Evolutionary conservation across 2,329 filamentous ascomycete species (phyloP).

Genomic region (Calonectria pteridis): DNA sequence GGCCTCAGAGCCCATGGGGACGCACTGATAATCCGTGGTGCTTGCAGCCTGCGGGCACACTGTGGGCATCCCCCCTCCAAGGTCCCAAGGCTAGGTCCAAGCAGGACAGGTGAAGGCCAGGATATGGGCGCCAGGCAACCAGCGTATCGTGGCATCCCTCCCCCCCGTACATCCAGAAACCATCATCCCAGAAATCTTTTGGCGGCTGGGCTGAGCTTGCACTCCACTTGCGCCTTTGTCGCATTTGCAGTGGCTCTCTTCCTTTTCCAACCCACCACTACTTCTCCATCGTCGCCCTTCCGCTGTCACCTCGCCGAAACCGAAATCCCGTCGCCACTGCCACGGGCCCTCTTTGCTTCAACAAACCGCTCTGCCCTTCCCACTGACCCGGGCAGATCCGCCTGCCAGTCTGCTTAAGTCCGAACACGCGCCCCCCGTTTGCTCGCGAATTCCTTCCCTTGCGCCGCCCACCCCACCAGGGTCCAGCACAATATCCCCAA

Average conservation of each 20-base stretch:
- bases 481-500: background rate
- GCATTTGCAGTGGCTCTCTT: slow-evolving; percentile 13
- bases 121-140: slow-evolving; percentile 39
- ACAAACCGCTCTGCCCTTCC: background rate
- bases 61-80: background rate
- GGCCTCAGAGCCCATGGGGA: slow-evolving; percentile 1
- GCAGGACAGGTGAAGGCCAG: background rate
- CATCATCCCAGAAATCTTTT: slow-evolving; percentile 20
- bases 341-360: background rate
- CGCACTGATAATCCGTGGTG: slow-evolving; percentile 18
- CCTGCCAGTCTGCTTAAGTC: slow-evolving; percentile 9
- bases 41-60: slow-evolving; percentile 14
- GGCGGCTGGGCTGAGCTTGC: slow-evolving; percentile 23
- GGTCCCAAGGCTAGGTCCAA: background rate
- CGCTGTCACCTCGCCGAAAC: background rate
- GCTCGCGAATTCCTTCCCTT: slow-evolving; percentile 21
- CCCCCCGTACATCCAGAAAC: slow-evolving; percentile 2
- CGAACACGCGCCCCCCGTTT: slow-evolving; percentile 16
- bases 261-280: slow-evolving; percentile 11
- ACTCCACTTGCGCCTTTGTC: slow-evolving; percentile 28
- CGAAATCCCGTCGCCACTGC: slow-evolving; percentile 7
- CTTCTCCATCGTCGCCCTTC: background rate
- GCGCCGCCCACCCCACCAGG: slow-evolving; percentile 27
- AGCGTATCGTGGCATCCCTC: slow-evolving; percentile 39
- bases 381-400: slow-evolving; percentile 27